Evolutionary conservation across 768 basidiomycete species (phyloP), one percentile per base, ranked within the genome.

Genomic region (Mycena albidolilacea): DNA sequence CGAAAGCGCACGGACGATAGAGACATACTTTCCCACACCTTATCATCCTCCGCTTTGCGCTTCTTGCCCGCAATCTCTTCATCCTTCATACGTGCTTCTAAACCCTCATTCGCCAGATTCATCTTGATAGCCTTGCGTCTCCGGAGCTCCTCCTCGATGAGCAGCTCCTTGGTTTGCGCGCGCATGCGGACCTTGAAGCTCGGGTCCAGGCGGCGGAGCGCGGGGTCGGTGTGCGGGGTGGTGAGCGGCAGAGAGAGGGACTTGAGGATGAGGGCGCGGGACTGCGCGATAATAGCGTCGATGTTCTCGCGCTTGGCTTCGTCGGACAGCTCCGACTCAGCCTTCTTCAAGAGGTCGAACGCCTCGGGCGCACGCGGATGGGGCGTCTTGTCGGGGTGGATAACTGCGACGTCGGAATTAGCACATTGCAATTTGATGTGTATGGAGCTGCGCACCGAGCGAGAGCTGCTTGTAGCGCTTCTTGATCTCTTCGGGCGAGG

Each of bases 371-470:
- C 95, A 78, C 91, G 90, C 38, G 90, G 87, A 84, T 98, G 95
- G 80, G 94, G 86, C 78, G 94, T 93, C 88, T 99, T 99, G 87
- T 99, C 98, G 73, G 98, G 98, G 87, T 99, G 98, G 79, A 99
- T 98, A 83, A 98, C 95, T 96, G 80, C 73, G 6, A 1, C 12
- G 12, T 17, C 17, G 14, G 55, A 69, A 43, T 41, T 59, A 57
- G 30, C 73, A 65, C 46, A 64, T 23, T 73, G 62, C 48, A 64
- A 39, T 46, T 10, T 37, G 5, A 19, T 59, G 12, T 52, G 48
- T 44, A 69, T 63, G 23, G 71, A 50, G 61, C 62, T 72, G 85
- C 92, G 83, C 83, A 96, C 95, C 93, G 55, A 96, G 87, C 75
- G 95, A 96, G 78, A 96, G 82, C 77, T 96, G 93, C 73, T 91